Evolutionary conservation across 1,139 yeast genomes (phyloP).

Genomic region (Saccharomycopsis hybrid): DNA sequence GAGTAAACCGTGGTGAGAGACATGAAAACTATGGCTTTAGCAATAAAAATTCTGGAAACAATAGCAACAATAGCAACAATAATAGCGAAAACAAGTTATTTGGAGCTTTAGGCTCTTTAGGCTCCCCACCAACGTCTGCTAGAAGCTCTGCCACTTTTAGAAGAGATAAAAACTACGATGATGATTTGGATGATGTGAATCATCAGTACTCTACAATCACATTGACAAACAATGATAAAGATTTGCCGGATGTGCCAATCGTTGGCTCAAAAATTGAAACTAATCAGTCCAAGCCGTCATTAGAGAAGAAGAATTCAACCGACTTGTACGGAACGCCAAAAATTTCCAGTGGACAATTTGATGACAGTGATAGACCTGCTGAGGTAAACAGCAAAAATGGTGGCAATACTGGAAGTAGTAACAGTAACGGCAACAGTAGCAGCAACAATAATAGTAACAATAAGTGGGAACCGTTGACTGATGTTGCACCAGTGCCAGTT

Average conservation of each 20-base stretch:
- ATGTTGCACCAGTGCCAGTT: constrained; percentile 48
- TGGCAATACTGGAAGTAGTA: too few species aligned
- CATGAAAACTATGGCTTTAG: too few species aligned
- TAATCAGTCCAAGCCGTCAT: constrained; percentile 25
- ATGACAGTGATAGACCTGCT: constrained; percentile 22
- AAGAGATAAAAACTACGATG: constrained; percentile 14
- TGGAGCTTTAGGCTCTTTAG: constrained; percentile 28
- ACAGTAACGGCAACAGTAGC: too few species aligned
- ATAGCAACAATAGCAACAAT: too few species aligned
- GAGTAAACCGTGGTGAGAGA: not conserved
- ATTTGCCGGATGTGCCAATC: constrained; percentile 17
- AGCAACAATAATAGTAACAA: constrained; percentile 22
- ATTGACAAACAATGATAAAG: constrained; percentile 17
- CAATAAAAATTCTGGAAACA: too few species aligned
- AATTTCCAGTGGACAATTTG: constrained; percentile 13
- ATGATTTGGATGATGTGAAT: constrained; percentile 2
- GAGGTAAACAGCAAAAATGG: not conserved
- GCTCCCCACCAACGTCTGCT: constrained; percentile 21
- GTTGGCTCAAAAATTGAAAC: not conserved
- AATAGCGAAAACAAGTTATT: constrained; percentile 24
- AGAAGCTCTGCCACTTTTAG: constrained; percentile 20
- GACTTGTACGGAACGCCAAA: constrained; percentile 27
- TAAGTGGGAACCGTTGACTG: constrained; percentile 58
- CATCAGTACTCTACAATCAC: constrained; percentile 15
- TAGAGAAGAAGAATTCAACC: constrained; percentile 30